Conservation (phyloP, 148 eudicot species). For the Chenopodium formosanum region DNA sequence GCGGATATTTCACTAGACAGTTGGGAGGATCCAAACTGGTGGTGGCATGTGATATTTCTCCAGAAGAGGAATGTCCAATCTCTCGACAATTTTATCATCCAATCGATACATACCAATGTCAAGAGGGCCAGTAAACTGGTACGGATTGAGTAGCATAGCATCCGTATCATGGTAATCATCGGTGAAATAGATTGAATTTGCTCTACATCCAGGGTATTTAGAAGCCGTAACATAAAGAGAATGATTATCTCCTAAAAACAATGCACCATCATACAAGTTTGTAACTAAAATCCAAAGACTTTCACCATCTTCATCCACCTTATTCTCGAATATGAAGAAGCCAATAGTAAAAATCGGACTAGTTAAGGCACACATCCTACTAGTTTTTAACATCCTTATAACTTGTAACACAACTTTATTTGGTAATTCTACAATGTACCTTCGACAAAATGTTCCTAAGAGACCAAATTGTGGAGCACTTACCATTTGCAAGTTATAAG, state of each 20-base stretch:
- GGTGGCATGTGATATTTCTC: conserved; percentile 1
- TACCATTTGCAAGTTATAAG: background rate
- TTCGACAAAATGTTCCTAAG: background rate
- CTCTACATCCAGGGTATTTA: conserved; percentile 8
- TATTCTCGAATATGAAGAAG: conserved; percentile 5
- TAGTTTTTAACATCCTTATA: background rate
- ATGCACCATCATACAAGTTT: conserved; percentile 9
- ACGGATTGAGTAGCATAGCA: background rate
- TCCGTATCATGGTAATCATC: conserved; percentile 14
- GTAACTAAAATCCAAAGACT: background rate
- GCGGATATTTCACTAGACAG: background rate
- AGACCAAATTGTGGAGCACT: background rate
- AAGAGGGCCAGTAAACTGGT: background rate
- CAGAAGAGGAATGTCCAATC: background rate
- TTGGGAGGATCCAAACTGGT: conserved; percentile 21
- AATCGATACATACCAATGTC: conserved; percentile 10
- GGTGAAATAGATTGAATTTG: conserved; percentile 18
- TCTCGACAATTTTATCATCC: background rate
- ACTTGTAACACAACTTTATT: conserved; percentile 19
- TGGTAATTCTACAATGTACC: conserved; percentile 21
- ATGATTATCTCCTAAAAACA: conserved; percentile 16
- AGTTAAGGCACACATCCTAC: background rate
- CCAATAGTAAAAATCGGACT: background rate
- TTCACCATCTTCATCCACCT: background rate
- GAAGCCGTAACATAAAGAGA: conserved; percentile 13